Evolutionary conservation across 495 filamentous ascomycete genomes (phyloP).

Genomic region (Staphylotrichum tortipilum): DNA sequence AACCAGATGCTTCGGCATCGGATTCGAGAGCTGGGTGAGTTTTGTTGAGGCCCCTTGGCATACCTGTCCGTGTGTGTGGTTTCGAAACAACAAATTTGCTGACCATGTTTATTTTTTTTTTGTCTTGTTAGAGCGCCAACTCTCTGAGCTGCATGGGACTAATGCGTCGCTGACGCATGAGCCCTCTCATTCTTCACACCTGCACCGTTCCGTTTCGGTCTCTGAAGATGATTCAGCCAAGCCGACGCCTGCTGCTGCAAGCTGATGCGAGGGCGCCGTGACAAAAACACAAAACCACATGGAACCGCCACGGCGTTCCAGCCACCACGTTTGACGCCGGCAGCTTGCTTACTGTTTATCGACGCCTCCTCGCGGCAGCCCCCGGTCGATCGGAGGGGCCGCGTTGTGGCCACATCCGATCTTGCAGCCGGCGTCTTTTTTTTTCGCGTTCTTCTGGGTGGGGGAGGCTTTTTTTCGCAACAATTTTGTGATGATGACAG

Average conservation of each 20-base stretch:
- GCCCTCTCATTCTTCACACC: slow-evolving; percentile 23
- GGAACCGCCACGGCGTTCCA: no score
- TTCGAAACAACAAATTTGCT: not conserved
- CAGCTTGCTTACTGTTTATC: no score
- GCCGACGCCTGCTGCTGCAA: not conserved
- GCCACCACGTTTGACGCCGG: no score
- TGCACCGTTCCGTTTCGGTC: slow-evolving; percentile 18
- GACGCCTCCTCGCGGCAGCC: no score
- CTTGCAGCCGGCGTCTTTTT: not conserved
- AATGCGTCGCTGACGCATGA: slow-evolving; percentile 28
- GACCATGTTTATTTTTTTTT: no score
- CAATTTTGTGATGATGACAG: no score
- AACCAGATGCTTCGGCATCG: slow-evolving; percentile 87
- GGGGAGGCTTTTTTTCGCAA: not conserved
- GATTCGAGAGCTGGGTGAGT: slow-evolving; percentile 71
- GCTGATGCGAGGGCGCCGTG: not conserved
- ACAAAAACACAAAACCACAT: no score
- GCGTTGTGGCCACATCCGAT: no score
- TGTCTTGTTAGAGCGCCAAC: slow-evolving; percentile 24
- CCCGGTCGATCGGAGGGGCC: no score
- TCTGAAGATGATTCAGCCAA: slow-evolving; percentile 9
- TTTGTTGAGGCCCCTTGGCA: no score
- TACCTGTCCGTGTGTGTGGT: no score
- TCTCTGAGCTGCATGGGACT: slow-evolving; percentile 21
- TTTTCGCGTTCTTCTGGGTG: not conserved